Evolutionary conservation across 768 basidiomycete genomes (phyloP).

Genomic region (Boletus pseudo-olivaceus): DNA sequence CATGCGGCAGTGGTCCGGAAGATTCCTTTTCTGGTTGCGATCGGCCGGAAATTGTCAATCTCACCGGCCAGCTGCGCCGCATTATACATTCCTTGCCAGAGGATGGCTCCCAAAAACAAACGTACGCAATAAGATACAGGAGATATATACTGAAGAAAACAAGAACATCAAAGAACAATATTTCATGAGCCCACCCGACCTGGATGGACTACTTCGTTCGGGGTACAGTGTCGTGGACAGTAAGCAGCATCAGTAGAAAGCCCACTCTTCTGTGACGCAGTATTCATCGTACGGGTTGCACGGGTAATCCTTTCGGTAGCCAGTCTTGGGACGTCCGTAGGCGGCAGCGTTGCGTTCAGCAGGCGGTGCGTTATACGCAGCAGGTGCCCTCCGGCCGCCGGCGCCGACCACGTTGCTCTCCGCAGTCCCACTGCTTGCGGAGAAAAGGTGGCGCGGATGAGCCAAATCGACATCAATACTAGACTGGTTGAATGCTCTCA

Average conservation of each 20-base stretch:
- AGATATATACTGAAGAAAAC: constrained; percentile 16
- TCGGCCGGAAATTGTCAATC: constrained; percentile 1
- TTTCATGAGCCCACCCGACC: constrained; percentile 3
- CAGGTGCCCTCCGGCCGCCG: constrained; percentile 26
- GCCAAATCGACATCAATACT: constrained; percentile 28
- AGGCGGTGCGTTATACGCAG: constrained; percentile 17
- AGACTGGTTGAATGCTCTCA: constrained; percentile 36
- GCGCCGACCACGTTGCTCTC: constrained; percentile 34
- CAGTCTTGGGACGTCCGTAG: constrained; percentile 27
- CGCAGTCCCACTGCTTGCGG: constrained; percentile 32
- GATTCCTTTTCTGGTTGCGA: constrained; percentile 18
- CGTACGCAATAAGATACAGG: constrained; percentile 18
- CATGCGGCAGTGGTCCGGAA: constrained; percentile 11
- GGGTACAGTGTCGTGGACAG: background rate
- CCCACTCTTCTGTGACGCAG: constrained; percentile 72
- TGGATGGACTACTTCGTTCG: constrained; percentile 3
- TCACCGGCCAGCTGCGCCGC: background rate
- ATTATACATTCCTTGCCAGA: constrained; percentile 15
- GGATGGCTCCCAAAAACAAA: constrained; percentile 7
- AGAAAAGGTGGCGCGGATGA: constrained; percentile 31
- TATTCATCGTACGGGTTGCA: constrained; percentile 60
- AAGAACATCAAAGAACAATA: constrained; percentile 8
- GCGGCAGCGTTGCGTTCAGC: constrained; percentile 31
- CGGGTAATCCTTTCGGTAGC: constrained; percentile 43
- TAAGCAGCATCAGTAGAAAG: constrained; percentile 38